Evolutionary conservation across 2,329 filamentous ascomycete species (phyloP), one percentile per base, ranked within the genome.

Genomic region (Cladobotryum protrusum): DNA sequence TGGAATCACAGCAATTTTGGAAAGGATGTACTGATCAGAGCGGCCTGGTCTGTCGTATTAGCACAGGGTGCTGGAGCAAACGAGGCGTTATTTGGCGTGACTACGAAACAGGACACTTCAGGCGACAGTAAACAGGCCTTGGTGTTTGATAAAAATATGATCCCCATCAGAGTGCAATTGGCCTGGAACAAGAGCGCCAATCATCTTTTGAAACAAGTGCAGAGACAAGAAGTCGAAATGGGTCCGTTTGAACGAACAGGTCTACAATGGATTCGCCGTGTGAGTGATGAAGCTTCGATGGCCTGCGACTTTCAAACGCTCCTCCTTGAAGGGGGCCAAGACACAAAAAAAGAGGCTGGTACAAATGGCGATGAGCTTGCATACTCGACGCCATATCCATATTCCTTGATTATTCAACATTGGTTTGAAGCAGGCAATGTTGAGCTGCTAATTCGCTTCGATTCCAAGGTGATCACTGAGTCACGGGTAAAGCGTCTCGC

Each of bases 1-100:
- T 29, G 24, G 24, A 29, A 9, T 9, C 11, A 9, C 11, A 29
- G 24, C 24, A 29, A 29, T 14, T 48, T 47, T 3, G 59, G 54
- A 0, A 37, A 43, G 1, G 49, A 55, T 0, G 55, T 29, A 1
- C 9, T 57, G 0, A 41, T 60, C 3, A 52, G 56, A 1, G 72
- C 75, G 24, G 79, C 79, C 1, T 71, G 77, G 57, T 70, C 72
- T 9, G 72, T 75, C 43, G 58, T 84, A 1, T 58, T 81, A 4
- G 63, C 70, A 15, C 63, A 65, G 9, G 82, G 82, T 54, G 59
- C 70, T 3, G 76, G 54, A 6, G 42, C 48, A 0, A 36, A 65
- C 1, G 70, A 74, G 47, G 61, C 73, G 11, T 58, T 70, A 4
- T 73, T 74, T 46, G 72, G 72, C 2, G 63, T 67, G 51, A 73